These are phyloP conservation scores for Croton laevigatus DNA, from an alignment of 441 rosid genomes.

Conservation along the genomic window DNA sequence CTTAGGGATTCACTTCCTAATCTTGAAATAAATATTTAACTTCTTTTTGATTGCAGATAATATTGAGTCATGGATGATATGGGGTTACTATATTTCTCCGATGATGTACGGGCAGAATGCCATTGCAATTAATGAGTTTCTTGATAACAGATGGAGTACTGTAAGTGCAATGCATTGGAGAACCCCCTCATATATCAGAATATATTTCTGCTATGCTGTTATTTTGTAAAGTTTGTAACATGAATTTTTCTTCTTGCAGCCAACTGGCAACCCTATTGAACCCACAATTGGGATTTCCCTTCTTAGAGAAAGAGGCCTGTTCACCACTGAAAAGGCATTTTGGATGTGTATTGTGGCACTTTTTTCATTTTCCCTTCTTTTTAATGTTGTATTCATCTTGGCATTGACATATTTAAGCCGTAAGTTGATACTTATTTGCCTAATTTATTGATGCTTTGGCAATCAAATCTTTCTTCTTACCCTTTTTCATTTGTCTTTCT, in stretches of 20 bases:
- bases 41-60: slow-evolving; percentile 46
- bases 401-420: slow-evolving; percentile 57
- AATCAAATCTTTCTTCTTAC: neutral
- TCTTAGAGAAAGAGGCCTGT: slow-evolving; percentile 50
- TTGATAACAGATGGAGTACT: slow-evolving; percentile 66
- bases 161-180: slow-evolving; percentile 40
- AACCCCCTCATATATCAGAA: neutral
- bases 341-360: slow-evolving; percentile 62
- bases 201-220: neutral
- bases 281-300: slow-evolving; percentile 55
- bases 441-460: neutral
- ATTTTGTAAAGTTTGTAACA: neutral
- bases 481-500: neutral
- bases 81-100: slow-evolving; percentile 83
- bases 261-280: slow-evolving; percentile 22
- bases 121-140: slow-evolving; percentile 78
- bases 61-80: slow-evolving; percentile 62
- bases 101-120: slow-evolving; percentile 96
- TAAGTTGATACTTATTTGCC: slow-evolving; percentile 25
- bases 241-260: slow-evolving; percentile 28
- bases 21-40: no score
- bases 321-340: slow-evolving; percentile 46
- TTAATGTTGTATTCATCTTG: slow-evolving; percentile 46
- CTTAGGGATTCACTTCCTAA: no score
- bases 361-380: slow-evolving; percentile 47